A percentile compares a stretch with the other conserved stretches of the same genome.
Evolutionary conservation across 495 filamentous ascomycete genomes (phyloP).

Genomic region (Apiosordaria backusii): DNA sequence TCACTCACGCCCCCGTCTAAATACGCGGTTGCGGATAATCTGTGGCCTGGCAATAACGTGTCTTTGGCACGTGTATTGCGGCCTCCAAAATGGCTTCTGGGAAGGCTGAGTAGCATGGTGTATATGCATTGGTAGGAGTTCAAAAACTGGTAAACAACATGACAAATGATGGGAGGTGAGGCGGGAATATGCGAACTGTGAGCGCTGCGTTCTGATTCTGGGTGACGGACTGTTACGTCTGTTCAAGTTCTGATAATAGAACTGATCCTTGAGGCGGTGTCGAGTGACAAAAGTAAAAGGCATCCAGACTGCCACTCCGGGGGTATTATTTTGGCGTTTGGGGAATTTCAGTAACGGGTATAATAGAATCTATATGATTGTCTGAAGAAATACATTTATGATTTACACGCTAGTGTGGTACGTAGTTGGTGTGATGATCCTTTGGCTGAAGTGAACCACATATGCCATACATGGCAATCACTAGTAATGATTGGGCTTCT

Average conservation of each 20-base stretch:
- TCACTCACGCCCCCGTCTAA: slow-evolving; percentile 77
- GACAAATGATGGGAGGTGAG: background rate
- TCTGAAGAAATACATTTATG: background rate
- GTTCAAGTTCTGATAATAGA: background rate
- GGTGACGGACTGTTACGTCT: background rate
- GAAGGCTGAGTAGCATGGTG: background rate
- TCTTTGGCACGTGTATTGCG: background rate
- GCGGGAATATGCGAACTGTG: background rate
- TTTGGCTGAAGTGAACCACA: too few species aligned
- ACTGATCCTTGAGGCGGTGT: background rate
- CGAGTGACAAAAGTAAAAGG: background rate
- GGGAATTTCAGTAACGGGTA: background rate
- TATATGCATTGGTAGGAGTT: slow-evolving; percentile 12
- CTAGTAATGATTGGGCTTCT: too few species aligned
- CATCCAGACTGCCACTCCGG: background rate
- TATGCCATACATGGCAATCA: too few species aligned
- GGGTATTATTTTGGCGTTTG: background rate
- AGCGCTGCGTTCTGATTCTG: background rate
- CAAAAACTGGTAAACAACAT: slow-evolving; percentile 1
- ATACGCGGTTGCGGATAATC: background rate
- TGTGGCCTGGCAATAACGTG: background rate
- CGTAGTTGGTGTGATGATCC: too few species aligned
- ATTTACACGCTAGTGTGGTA: too few species aligned
- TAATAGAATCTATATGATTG: background rate
- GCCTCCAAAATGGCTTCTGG: background rate